Evolutionary conservation across 345 rosid genomes (phyloP).

Genomic region (Zanthoxylum bungeanum): DNA sequence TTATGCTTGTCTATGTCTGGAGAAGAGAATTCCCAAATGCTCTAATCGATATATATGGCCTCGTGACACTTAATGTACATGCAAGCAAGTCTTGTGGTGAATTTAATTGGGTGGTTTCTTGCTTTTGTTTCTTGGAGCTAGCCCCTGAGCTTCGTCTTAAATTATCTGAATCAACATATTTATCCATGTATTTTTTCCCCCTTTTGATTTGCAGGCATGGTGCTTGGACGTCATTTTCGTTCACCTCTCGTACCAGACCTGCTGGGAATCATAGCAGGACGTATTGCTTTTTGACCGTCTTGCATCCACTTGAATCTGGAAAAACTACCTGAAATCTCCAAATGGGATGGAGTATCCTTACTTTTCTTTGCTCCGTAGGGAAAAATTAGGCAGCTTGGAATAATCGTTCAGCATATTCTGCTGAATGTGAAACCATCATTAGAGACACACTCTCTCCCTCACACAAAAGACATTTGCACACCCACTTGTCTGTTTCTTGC

Average conservation of each 20-base stretch:
- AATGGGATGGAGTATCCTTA: conserved; percentile 99
- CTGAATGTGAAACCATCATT: conserved; percentile 1
- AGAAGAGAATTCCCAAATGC: conserved; percentile 93
- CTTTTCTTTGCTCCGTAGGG: conserved; percentile 7
- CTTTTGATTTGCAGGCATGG: conserved; percentile 57
- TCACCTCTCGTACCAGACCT: conserved; percentile 53
- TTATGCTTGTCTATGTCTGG: conserved; percentile 94
- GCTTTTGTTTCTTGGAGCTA: not conserved
- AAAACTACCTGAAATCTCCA: conserved; percentile 75
- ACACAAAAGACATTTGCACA: no score
- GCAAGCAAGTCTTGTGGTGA: not conserved
- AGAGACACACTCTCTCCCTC: not conserved
- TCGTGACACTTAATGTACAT: conserved; percentile 71
- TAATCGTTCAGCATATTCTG: not conserved
- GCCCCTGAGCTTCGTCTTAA: not conserved
- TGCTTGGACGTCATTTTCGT: conserved; percentile 86
- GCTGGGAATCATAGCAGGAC: conserved; percentile 85
- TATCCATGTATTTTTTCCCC: not conserved
- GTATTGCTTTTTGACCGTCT: conserved; percentile 86
- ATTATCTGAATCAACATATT: not conserved
- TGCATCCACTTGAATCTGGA: conserved; percentile 97
- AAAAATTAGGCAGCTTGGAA: not conserved
- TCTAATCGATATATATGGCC: conserved; percentile 84
- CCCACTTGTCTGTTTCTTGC: not conserved
- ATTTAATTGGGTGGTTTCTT: not conserved